phyloP scores from a whole-genome alignment of 75 land plant species.

The Selaginella tamariscina region DNA sequence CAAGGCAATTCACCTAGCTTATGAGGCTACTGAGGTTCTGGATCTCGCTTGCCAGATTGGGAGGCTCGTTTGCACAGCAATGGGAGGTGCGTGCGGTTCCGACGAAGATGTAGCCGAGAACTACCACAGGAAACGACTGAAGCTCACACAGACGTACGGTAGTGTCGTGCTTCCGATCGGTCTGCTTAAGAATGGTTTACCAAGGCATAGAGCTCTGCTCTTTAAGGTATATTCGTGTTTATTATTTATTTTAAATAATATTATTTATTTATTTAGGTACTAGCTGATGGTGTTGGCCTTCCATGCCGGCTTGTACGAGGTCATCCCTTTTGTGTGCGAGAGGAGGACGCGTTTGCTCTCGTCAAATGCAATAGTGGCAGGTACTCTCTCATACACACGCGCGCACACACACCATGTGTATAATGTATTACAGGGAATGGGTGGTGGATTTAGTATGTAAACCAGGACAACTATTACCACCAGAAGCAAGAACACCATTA shows the following conservation, averaged over 20 bases:
- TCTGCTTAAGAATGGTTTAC: conserved; percentile 57
- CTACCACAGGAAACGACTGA: conserved; percentile 35
- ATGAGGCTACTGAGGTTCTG: conserved; percentile 25
- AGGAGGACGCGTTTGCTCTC: conserved; percentile 74
- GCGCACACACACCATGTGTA: not conserved
- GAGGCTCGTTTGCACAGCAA: conserved; percentile 46
- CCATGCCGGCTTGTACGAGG: conserved; percentile 90
- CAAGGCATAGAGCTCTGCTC: conserved; percentile 83
- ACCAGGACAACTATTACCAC: conserved; percentile 22
- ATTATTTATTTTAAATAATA: not conserved
- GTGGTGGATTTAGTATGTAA: conserved; percentile 24
- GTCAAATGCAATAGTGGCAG: conserved; percentile 73
- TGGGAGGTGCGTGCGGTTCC: conserved; percentile 82
- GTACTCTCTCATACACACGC: conserved; percentile 24
- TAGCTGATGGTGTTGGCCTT: conserved; percentile 80
- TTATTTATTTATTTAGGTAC: conserved; percentile 36
- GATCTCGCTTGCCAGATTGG: conserved; percentile 16
- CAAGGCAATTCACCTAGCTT: conserved; percentile 44
- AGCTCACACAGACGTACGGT: conserved; percentile 38
- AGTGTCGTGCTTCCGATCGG: conserved; percentile 91
- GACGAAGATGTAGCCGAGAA: conserved; percentile 44
- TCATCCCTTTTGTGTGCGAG: conserved; percentile 54
- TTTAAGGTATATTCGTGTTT: conserved; percentile 54
- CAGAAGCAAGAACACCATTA: conserved; percentile 15
- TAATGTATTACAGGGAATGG: conserved; percentile 21